These are phyloP conservation scores for Trichophyton simii DNA, from an alignment of 2,329 filamentous ascomycete species.

Conservation along the genomic window DNA sequence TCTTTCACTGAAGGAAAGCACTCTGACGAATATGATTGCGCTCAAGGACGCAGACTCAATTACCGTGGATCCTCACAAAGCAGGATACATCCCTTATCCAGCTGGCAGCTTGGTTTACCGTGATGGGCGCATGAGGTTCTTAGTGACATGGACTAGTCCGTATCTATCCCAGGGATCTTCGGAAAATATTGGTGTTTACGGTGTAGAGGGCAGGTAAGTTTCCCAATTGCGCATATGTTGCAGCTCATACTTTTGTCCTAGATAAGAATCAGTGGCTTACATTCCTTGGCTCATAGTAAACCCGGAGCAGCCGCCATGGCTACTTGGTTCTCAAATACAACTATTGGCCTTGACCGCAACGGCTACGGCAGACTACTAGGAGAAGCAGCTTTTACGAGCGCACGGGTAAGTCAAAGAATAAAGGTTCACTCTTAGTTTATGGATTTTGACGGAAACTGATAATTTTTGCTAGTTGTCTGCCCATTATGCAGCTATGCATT, in stretches of 20 bases:
- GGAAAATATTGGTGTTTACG: neutral
- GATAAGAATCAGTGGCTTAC: too few relatives aligned
- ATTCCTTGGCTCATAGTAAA: neutral
- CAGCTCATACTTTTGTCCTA: too few relatives aligned
- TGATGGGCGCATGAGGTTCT: conserved; percentile 33
- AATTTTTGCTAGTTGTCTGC: neutral
- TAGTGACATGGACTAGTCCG: conserved; percentile 36
- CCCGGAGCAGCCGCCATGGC: neutral
- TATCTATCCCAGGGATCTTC: conserved; percentile 14
- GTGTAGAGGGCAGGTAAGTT: neutral
- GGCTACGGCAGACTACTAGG: too few relatives aligned
- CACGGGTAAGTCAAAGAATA: too few relatives aligned
- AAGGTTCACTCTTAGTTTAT: too few relatives aligned
- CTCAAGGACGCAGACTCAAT: conserved; percentile 34
- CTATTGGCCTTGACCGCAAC: neutral
- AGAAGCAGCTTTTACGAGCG: too few relatives aligned
- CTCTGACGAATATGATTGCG: conserved; percentile 15
- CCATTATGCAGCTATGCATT: neutral
- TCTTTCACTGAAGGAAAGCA: conserved; percentile 21
- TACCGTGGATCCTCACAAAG: conserved; percentile 39
- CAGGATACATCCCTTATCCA: conserved; percentile 38
- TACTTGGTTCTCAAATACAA: neutral
- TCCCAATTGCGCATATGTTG: too few relatives aligned
- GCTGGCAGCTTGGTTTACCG: conserved; percentile 35
- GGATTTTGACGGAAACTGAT: too few relatives aligned